Evolutionary conservation across 2,329 filamentous ascomycete species (phyloP).

Genomic region (Sporothrix brunneoviolacea): DNA sequence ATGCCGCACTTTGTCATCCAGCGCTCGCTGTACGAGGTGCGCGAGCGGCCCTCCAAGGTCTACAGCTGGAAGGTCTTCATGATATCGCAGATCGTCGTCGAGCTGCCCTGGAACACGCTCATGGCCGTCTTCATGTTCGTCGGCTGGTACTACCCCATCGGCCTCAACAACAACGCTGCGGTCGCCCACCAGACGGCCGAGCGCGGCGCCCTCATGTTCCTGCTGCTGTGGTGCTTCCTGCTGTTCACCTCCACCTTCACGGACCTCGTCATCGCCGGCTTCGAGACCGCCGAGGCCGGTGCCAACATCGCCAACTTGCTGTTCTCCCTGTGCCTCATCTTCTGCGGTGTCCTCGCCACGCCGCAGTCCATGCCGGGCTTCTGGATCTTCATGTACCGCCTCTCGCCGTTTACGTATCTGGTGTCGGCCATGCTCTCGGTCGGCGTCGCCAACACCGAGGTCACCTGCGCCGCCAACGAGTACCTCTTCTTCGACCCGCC

Average conservation of each 20-base stretch:
- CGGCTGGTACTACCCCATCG: conserved; percentile 80
- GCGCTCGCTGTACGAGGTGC: conserved; percentile 74
- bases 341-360: conserved; percentile 56
- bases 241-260: conserved; percentile 67
- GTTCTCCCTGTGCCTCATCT: conserved; percentile 52
- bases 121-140: conserved; percentile 60
- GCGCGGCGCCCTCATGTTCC: conserved; percentile 71
- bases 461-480: conserved; percentile 65
- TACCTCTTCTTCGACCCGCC: conserved; percentile 59
- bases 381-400: conserved; percentile 78
- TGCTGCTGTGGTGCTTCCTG: conserved; percentile 71
- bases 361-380: conserved; percentile 57
- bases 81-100: conserved; percentile 74
- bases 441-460: conserved; percentile 59
- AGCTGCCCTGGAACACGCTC: conserved; percentile 77
- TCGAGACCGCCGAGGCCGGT: conserved; percentile 63
- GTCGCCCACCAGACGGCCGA: conserved; percentile 54
- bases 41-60: conserved; percentile 75
- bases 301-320: conserved; percentile 55
- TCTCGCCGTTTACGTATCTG: conserved; percentile 78
- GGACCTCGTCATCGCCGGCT: conserved; percentile 64
- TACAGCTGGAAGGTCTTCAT: conserved; percentile 85
- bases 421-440: conserved; percentile 65
- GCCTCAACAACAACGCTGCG: conserved; percentile 63
- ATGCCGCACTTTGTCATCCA: conserved; percentile 85